A percentile compares a stretch with the other conserved stretches of the same genome.
phyloP scores from a whole-genome alignment of 2,329 filamentous ascomycete species.

The Cordyceps cicadae region DNA sequence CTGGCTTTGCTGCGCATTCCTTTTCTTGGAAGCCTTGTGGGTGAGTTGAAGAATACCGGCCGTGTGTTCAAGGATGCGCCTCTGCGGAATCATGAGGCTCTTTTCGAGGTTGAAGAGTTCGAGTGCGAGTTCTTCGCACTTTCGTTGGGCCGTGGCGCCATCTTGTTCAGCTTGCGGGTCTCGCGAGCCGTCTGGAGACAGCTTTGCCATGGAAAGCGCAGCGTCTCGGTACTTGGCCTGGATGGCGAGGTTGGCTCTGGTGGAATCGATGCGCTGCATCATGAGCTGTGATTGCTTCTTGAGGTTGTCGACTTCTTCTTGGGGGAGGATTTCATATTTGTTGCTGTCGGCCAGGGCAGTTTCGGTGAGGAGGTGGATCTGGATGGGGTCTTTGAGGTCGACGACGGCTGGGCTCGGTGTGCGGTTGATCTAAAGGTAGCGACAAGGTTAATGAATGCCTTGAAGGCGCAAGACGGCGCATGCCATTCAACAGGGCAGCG shows the following conservation, averaged over 20 bases:
- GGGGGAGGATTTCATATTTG: slow-evolving; percentile 74
- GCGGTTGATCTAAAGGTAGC: slow-evolving; percentile 38
- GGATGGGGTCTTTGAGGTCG: slow-evolving; percentile 63
- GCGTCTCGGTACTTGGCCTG: slow-evolving; percentile 95
- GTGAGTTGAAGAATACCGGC: slow-evolving; percentile 87
- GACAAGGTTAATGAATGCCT: not conserved
- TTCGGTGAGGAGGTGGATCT: slow-evolving; percentile 86
- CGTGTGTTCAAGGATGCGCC: slow-evolving; percentile 76
- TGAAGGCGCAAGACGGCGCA: not conserved
- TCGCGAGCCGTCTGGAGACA: slow-evolving; percentile 58
- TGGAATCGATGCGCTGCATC: slow-evolving; percentile 68
- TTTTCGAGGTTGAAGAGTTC: slow-evolving; percentile 77
- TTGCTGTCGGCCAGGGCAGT: slow-evolving; percentile 86
- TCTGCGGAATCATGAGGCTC: slow-evolving; percentile 64
- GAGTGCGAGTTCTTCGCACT: slow-evolving; percentile 75
- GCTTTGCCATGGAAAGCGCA: slow-evolving; percentile 72
- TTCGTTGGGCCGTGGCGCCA: slow-evolving; percentile 62
- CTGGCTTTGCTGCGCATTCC: slow-evolving; percentile 33
- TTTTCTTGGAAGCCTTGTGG: slow-evolving; percentile 64
- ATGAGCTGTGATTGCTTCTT: slow-evolving; percentile 78
- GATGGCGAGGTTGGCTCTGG: slow-evolving; percentile 73
- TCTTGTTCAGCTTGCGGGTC: slow-evolving; percentile 63
- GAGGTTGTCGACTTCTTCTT: slow-evolving; percentile 82
- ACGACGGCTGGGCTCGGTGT: slow-evolving; percentile 49
- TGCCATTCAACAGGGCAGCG: not conserved